These are phyloP conservation scores for Solanum peruvianum DNA, from an alignment of 257 asterid species.

Conservation along the genomic window DNA sequence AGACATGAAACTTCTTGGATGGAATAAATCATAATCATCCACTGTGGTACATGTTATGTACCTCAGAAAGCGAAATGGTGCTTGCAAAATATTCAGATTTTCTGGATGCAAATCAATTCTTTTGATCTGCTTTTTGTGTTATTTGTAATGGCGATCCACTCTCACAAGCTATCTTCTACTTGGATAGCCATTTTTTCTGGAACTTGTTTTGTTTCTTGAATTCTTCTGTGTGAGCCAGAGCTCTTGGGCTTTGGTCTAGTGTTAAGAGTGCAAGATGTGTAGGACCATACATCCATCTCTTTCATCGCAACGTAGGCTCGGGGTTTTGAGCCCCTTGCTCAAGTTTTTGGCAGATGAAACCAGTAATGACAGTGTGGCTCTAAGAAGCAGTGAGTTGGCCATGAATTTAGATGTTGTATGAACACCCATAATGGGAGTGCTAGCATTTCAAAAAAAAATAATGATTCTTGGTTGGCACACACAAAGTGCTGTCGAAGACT, in stretches of 20 bases:
- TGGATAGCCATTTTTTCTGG: neutral
- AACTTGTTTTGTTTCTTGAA: neutral
- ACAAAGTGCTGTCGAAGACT: too few relatives aligned
- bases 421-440: too few relatives aligned
- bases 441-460: too few relatives aligned
- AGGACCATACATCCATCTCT: neutral
- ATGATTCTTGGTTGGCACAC: too few relatives aligned
- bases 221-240: neutral
- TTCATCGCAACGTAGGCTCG: neutral
- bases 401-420: too few relatives aligned
- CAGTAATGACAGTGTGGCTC: neutral
- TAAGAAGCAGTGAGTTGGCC: too few relatives aligned
- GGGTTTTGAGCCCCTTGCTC: neutral
- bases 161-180: neutral
- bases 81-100: neutral
- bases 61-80: neutral
- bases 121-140: neutral
- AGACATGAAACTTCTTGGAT: slow-evolving; percentile 34
- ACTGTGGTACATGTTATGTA: neutral
- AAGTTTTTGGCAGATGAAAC: neutral
- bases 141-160: neutral
- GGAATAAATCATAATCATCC: slow-evolving; percentile 38
- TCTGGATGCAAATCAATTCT: neutral
- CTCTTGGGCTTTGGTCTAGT: neutral
- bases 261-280: neutral